These are phyloP conservation scores for Salix brachista DNA, from an alignment of 345 rosid species.

Conservation along the genomic window DNA sequence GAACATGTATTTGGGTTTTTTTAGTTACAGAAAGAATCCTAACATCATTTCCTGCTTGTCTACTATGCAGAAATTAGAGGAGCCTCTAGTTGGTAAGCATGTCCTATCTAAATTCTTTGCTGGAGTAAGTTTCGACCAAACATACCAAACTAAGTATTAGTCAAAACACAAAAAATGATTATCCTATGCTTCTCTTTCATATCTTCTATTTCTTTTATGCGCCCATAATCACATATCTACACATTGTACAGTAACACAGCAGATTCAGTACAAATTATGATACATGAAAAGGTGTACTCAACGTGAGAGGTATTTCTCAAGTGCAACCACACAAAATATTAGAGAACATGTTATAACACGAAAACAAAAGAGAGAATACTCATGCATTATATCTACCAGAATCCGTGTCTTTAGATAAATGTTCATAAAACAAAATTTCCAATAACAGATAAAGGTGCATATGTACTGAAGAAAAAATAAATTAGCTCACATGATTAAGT, in stretches of 20 bases:
- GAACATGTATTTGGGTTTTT: not conserved
- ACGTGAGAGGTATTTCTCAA: not conserved
- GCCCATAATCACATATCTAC: not conserved
- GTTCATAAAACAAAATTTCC: not conserved
- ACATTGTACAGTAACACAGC: not conserved
- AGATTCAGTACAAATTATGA: not conserved
- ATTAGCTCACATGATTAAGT: slow-evolving; percentile 45
- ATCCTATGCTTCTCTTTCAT: not conserved
- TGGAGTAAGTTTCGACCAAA: not conserved
- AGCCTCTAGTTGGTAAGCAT: not conserved
- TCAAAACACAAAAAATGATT: not conserved
- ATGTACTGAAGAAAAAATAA: not conserved
- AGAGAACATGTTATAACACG: not conserved
- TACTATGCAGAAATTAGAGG: not conserved
- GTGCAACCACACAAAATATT: not conserved
- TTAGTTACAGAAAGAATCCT: not conserved
- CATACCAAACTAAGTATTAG: not conserved
- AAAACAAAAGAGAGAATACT: not conserved
- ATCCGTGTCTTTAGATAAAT: not conserved
- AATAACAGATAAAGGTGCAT: not conserved
- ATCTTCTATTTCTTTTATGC: not conserved
- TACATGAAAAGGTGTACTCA: not conserved
- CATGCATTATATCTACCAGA: not conserved
- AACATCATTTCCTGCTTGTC: not conserved
- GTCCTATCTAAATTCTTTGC: not conserved